Base-by-base conservation (phyloP, 2,329 filamentous ascomycete genomes). In the Parasarocladium wereldwijsianum region DNA sequence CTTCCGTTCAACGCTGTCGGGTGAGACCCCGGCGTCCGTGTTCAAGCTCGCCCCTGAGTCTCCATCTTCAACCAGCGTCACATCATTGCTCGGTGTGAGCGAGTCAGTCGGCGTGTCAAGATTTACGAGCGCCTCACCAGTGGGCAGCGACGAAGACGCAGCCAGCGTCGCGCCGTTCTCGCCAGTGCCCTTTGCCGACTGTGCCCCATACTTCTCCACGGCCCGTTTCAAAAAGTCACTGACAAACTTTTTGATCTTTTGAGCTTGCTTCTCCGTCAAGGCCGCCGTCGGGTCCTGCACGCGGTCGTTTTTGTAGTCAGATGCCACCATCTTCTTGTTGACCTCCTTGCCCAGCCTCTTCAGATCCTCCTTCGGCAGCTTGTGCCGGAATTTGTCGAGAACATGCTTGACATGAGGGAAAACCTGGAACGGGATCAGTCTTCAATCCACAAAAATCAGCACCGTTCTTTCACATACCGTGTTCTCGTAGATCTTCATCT, bases 401-500 rank as follows among this genome's bases (percentile, higher is more conserved):
- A 93, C 76, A 39, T 84, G 68, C 50, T 85, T 87, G 41, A 96
- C 76, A 33, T 84, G 75, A 5, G 84, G 84, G 46, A 78, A 82
- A 6, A 94, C 64, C 84, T 90, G 40, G 13, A 18, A 26, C n/a
- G 24, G 25, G 12, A 24, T 36, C 47, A 41, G 32, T 32, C 24
- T 20, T 14, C 14, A 18, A 22, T 17, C 45, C 37, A 43, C 11
- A 29, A 15, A n/a, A 1, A 16, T 21, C 23, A 8, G 12, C 13
- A n/a, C 12, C 7, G 24, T 10, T 6, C 5, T 21, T 9, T 9
- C 12, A 60, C 81, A 51, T 64, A 92, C 84, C 30, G 85, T 93
- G 47, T 86, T 86, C 52, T 94, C 86, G 44, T 94, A 96, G 3
- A 93, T 65, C 58, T 84, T 93, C 70, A 85, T 92, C 54, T 90